Evolutionary conservation across 1,284 basidiomycete species (phyloP).

Genomic region (Ganoderma sinense): DNA sequence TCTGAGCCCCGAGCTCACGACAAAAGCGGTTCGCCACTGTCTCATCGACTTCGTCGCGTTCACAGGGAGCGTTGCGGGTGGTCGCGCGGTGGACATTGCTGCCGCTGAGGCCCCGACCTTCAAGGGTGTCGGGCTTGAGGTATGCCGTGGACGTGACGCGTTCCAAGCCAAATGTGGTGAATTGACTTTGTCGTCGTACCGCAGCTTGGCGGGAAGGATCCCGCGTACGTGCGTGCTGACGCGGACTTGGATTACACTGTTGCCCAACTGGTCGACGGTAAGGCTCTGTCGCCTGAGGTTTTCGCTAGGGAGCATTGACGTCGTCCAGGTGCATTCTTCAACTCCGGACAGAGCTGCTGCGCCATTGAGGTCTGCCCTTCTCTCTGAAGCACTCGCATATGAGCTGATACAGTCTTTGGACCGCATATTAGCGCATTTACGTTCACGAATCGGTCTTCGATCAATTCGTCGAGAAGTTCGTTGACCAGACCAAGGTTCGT

Average conservation of each 20-base stretch:
- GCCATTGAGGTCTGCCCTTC: constrained; percentile 69
- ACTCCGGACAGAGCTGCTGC: constrained; percentile 94
- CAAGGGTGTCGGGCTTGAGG: constrained; percentile 84
- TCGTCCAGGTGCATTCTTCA: constrained; percentile 84
- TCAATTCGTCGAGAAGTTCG: constrained; percentile 80
- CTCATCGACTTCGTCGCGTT: constrained; percentile 87
- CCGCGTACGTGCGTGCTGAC: constrained; percentile 91
- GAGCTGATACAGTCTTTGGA: not conserved
- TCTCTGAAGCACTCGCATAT: not conserved
- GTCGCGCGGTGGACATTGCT: constrained; percentile 67
- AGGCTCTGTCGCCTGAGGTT: constrained; percentile 18
- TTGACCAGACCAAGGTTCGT: constrained; percentile 73
- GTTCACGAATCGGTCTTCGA: constrained; percentile 89
- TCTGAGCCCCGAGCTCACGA: constrained; percentile 72
- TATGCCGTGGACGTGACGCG: constrained; percentile 37
- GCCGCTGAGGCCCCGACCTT: constrained; percentile 73
- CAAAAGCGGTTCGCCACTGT: constrained; percentile 71
- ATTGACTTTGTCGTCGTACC: constrained; percentile 3
- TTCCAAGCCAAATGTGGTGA: not conserved
- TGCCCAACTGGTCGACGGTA: constrained; percentile 89
- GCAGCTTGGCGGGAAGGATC: constrained; percentile 95
- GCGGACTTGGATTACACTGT: constrained; percentile 87
- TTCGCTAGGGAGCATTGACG: constrained; percentile 1
- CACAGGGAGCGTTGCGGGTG: constrained; percentile 85
- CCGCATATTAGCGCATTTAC: constrained; percentile 80